Evolutionary conservation across 768 basidiomycete species (phyloP), one percentile per base, ranked within the genome.

Genomic region (Amylocystis lapponica): DNA sequence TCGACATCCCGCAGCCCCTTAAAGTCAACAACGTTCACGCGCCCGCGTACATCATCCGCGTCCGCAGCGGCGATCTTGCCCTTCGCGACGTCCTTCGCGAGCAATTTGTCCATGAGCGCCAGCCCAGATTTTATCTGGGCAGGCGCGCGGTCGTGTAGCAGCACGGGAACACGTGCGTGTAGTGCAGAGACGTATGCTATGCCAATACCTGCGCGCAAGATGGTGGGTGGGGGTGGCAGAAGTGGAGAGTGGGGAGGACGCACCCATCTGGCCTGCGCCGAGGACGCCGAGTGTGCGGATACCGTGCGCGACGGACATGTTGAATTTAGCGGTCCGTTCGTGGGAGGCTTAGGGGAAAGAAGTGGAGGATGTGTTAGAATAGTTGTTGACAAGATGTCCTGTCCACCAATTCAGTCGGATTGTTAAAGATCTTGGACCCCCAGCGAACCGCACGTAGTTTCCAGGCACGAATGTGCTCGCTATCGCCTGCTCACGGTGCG

Each of bases 41-140:
- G 71, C 16, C 75, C 80, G 42, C 76, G 68, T 1, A 87, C 85
- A 40, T 84, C 86, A 34, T 83, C 81, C 0, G 88, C 86, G 9
- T 87, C 78, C 23, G 78, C 74, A 26, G 70, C 63, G 1, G 78
- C 73, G 9, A 96, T 68, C 32, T 81, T 76, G 4, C 86, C 89
- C 65, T 96, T 97, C 27, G 74, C 64, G 14, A 94, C 83, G 51
- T 97, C 94, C 66, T 94, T 93, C n/a, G 73, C 78, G 17, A 98
- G 74, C 5, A 95, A 76, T 56, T 79, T 80, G 69, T 92, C 87
- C 60, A 90, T 73, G 43, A 92, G 71, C 0, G 71, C 65, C 25
- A 90, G 70, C 0, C 89, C 87, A 49, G 81, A 82, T 31, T 71
- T 66, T 34, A 96, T 71, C 58, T 95, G 91, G 19, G 76, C 71